phyloP scores from a whole-genome alignment of 2,329 filamentous ascomycete species.

The Cephalotrichum gorgonifer region DNA sequence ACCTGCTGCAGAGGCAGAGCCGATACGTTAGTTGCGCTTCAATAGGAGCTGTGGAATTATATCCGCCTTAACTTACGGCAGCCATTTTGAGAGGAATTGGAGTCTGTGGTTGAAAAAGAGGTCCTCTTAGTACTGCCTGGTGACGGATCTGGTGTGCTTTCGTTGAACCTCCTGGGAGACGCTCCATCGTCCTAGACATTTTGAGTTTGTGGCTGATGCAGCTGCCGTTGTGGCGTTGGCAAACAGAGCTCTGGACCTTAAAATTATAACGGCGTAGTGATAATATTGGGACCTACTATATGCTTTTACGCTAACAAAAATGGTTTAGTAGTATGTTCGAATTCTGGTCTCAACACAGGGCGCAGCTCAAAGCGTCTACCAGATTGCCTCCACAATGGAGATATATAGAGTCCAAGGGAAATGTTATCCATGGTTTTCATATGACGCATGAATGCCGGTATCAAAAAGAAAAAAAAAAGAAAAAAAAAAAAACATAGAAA shows the following conservation, averaged over 20 bases:
- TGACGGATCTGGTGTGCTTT: conserved; percentile 5
- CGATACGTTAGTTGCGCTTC: conserved; percentile 9
- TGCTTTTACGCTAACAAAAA: background rate
- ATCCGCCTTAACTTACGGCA: background rate
- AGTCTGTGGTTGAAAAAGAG: conserved; percentile 3
- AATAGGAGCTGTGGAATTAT: background rate
- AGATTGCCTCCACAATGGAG: too few species aligned
- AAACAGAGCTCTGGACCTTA: background rate
- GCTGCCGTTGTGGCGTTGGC: background rate
- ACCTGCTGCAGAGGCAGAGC: conserved; percentile 33
- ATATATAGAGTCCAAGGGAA: too few species aligned
- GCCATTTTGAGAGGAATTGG: background rate
- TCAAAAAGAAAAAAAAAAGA: background rate
- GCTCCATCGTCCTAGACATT: background rate
- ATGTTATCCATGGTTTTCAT: background rate
- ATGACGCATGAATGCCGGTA: too few species aligned
- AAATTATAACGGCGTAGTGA: background rate
- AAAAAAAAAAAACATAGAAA: background rate
- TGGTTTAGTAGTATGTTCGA: background rate
- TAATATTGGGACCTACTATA: background rate
- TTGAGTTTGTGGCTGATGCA: conserved; percentile 1
- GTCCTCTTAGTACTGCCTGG: background rate
- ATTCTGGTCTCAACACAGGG: too few species aligned
- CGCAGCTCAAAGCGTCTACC: too few species aligned
- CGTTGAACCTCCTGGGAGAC: background rate